phyloP scores from a whole-genome alignment of 2,329 filamentous ascomycete species.

The Colletotrichum noveboracense region DNA sequence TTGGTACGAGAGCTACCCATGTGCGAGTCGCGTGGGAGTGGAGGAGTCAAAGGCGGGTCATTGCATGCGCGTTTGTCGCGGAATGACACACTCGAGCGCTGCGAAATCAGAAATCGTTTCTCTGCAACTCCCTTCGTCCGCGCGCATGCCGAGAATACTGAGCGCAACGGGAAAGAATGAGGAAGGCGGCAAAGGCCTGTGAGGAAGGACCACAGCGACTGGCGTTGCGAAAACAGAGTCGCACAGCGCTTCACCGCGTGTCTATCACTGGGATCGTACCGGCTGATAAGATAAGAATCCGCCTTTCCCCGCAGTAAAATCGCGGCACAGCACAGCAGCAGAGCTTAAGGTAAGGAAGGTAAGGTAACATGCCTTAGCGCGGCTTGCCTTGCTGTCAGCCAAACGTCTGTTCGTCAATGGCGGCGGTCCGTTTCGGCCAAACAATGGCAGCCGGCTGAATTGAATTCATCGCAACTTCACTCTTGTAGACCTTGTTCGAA shows the following conservation, averaged over 20 bases:
- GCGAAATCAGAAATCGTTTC: not conserved
- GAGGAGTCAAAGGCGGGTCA: conserved; percentile 17
- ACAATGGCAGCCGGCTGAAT: not conserved
- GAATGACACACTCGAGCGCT: not conserved
- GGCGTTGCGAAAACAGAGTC: not conserved
- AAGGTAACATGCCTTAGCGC: conserved; percentile 1
- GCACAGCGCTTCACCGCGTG: not conserved
- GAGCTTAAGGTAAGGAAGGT: not conserved
- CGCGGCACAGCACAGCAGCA: conserved; percentile 6
- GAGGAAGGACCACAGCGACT: conserved; percentile 7
- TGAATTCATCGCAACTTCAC: not conserved
- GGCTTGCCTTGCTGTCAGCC: not conserved
- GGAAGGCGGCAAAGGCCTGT: conserved; percentile 8
- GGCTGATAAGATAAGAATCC: conserved; percentile 17
- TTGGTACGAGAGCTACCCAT: conserved; percentile 5
- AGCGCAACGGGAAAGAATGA: not conserved
- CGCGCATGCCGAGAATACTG: conserved; percentile 11
- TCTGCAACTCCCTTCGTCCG: conserved; percentile 6
- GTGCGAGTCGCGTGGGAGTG: conserved; percentile 8
- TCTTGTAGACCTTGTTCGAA: not conserved
- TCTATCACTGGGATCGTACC: not conserved
- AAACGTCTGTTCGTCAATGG: not conserved
- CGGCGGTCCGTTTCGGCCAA: not conserved
- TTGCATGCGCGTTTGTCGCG: not conserved
- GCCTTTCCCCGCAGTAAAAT: conserved; percentile 10